A percentile compares a stretch with the other conserved stretches of the same genome.
These are phyloP conservation scores for Solanum bulbocastanum DNA, from an alignment of 257 asterid genomes.

Conservation along the genomic window DNA sequence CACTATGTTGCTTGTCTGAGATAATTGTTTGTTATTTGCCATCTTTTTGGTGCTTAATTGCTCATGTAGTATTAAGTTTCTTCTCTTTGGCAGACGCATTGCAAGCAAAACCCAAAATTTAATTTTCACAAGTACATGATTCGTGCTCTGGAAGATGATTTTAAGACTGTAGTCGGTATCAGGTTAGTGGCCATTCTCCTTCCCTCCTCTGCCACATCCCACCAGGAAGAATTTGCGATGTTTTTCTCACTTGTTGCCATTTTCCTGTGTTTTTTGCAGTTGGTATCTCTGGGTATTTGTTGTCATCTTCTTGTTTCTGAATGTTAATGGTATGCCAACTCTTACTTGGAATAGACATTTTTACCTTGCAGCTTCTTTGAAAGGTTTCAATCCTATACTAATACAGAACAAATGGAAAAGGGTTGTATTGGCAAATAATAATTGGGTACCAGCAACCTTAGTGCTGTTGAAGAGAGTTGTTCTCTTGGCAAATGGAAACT, in stretches of 20 bases:
- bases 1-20: not conserved
- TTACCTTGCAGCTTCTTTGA: not conserved
- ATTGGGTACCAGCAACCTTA: not conserved
- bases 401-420: not conserved
- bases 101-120: slow-evolving; percentile 81
- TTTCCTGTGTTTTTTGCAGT: slow-evolving; percentile 38
- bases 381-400: not conserved
- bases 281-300: slow-evolving; percentile 97
- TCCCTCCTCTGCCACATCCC: not conserved
- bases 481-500: not conserved
- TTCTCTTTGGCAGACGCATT: slow-evolving; percentile 56
- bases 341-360: not conserved
- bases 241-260: not conserved
- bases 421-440: not conserved
- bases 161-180: slow-evolving; percentile 87
- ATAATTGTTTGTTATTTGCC: not conserved
- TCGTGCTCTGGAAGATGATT: slow-evolving; percentile 95
- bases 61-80: not conserved
- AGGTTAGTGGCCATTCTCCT: slow-evolving; percentile 28
- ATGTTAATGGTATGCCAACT: slow-evolving; percentile 61
- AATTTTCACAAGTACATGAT: slow-evolving; percentile 96
- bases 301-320: slow-evolving; percentile 69
- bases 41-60: not conserved
- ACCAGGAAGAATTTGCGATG: not conserved
- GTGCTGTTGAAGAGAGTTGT: not conserved